Percentiles rank a stretch among this genome's conserved stretches.
phyloP scores from a whole-genome alignment of 108 stramenopile genomes.

The Thalassiosira profunda region DNA sequence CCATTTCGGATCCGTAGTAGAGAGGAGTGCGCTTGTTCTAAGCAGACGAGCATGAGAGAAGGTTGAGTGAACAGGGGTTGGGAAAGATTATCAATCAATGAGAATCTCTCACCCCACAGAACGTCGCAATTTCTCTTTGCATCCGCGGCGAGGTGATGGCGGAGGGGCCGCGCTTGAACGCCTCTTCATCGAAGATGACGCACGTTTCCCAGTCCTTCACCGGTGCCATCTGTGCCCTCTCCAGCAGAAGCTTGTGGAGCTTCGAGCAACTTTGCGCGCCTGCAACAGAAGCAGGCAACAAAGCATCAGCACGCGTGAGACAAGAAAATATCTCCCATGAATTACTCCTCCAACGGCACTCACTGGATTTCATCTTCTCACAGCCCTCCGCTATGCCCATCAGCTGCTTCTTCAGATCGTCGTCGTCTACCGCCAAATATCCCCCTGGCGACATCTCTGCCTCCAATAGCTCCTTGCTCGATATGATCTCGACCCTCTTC shows the following conservation, averaged over 20 bases:
- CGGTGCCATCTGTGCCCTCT: slow-evolving; percentile 28
- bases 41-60: too few relatives aligned
- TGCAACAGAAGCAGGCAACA: neutral
- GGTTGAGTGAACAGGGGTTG: too few relatives aligned
- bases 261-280: slow-evolving; percentile 3
- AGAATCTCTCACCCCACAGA: slow-evolving; percentile 12
- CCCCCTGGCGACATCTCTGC: slow-evolving; percentile 48
- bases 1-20: slow-evolving; percentile 29
- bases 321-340: neutral
- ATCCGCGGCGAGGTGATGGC: slow-evolving; percentile 7
- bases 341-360: neutral
- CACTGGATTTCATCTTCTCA: slow-evolving; percentile 1
- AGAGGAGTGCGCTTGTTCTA: slow-evolving; percentile 24
- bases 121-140: neutral
- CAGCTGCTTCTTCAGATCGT: slow-evolving; percentile 15
- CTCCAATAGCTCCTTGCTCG: slow-evolving; percentile 70
- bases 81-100: neutral
- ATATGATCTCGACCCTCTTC: slow-evolving; percentile 59
- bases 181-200: slow-evolving; percentile 66
- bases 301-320: neutral
- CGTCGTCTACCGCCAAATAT: slow-evolving; percentile 18
- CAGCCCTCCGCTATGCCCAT: slow-evolving; percentile 15
- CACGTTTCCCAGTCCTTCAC: slow-evolving; percentile 51
- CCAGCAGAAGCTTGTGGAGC: slow-evolving; percentile 10
- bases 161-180: slow-evolving; percentile 25